These are phyloP conservation scores for Yarrowia sp. DNA, from an alignment of 805 yeast species.

Conservation along the genomic window DNA sequence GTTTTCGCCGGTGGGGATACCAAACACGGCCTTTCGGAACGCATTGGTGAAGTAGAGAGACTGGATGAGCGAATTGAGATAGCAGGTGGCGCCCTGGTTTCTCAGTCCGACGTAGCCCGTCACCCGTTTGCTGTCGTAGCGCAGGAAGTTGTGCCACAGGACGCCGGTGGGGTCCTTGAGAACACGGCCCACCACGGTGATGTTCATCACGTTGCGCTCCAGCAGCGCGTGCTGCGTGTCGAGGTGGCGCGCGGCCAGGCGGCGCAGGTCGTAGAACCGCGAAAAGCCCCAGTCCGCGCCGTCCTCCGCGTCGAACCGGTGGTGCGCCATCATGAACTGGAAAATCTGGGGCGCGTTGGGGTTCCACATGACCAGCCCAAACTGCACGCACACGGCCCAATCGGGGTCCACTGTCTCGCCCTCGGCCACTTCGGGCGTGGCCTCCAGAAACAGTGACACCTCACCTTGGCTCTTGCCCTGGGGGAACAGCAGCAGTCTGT, in stretches of 20 bases:
- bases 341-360: conserved; percentile 72
- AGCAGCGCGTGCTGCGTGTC: conserved; percentile 54
- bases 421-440: conserved; percentile 52
- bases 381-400: conserved; percentile 93
- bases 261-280: conserved; percentile 66
- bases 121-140: conserved; percentile 78
- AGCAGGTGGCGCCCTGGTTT: conserved; percentile 99
- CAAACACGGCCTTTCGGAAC: conserved; percentile 85
- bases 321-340: conserved; percentile 69
- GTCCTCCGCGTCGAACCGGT: conserved; percentile 68
- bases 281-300: conserved; percentile 98
- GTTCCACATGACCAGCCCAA: conserved; percentile 83
- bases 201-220: conserved; percentile 64
- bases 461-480: conserved; percentile 64
- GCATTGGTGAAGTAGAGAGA: conserved; percentile 84
- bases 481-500: conserved; percentile 76
- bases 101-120: conserved; percentile 93
- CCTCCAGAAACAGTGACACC: conserved; percentile 81
- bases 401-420: conserved; percentile 47
- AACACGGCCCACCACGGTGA: conserved; percentile 78
- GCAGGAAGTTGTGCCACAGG: conserved; percentile 85
- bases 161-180: conserved; percentile 93
- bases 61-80: conserved; percentile 88
- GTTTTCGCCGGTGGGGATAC: conserved; percentile 75
- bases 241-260: conserved; percentile 52